Conservation (phyloP, 345 rosid genomes). For the Eutrema heterophyllum region DNA sequence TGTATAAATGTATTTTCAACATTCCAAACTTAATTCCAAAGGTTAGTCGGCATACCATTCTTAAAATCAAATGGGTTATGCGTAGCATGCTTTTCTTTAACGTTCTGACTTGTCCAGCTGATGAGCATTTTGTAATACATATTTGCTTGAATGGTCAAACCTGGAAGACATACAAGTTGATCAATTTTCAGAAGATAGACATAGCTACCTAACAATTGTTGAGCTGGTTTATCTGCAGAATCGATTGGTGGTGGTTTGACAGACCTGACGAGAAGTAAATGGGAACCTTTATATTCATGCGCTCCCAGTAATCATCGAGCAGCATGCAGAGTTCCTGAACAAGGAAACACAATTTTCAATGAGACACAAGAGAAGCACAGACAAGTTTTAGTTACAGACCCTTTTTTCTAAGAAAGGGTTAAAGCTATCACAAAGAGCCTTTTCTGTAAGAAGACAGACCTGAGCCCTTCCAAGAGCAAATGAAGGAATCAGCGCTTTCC, state of each 20-base stretch:
- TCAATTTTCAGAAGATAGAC: constrained; percentile 1
- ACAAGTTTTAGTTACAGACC: not conserved
- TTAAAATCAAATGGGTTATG: constrained; percentile 89
- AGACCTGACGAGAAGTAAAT: constrained; percentile 94
- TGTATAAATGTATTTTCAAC: not conserved
- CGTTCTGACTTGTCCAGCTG: constrained; percentile 94
- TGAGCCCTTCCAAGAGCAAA: constrained; percentile 99
- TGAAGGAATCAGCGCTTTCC: constrained; percentile 94
- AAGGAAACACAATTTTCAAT: not conserved
- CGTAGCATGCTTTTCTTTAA: constrained; percentile 63
- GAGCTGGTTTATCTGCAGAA: too few relatives aligned
- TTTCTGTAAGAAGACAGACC: constrained; percentile 36
- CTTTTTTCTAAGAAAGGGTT: not conserved
- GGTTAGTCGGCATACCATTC: constrained; percentile 50
- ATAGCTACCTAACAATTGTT: not conserved
- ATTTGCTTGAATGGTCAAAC: constrained; percentile 96
- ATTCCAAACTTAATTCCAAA: not conserved
- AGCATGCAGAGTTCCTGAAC: constrained; percentile 82
- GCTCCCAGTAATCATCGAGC: constrained; percentile 98
- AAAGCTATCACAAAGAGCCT: not conserved
- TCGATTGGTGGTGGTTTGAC: not conserved
- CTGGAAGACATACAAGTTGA: constrained; percentile 35
- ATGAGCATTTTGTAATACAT: constrained; percentile 96
- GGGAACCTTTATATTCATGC: constrained; percentile 87
- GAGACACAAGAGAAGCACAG: constrained; percentile 5